These are phyloP conservation scores for Albugo laibachii DNA, from an alignment of 352 stramenopile species.

Conservation along the genomic window DNA sequence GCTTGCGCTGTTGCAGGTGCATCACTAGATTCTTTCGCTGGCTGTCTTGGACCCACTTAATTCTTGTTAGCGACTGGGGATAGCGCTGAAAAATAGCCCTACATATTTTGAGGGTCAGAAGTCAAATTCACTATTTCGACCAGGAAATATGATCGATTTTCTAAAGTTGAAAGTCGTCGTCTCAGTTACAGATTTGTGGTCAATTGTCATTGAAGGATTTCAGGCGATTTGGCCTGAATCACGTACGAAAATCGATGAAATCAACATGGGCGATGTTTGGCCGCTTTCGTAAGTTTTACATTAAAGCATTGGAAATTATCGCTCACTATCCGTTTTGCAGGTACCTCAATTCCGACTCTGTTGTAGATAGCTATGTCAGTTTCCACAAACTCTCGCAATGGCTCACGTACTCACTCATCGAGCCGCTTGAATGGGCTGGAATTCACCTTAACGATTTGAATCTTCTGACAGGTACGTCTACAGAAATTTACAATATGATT, in stretches of 20 bases:
- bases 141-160: slow-evolving; percentile 68
- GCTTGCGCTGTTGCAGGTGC: slow-evolving; percentile 48
- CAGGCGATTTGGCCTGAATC: slow-evolving; percentile 71
- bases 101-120: not conserved
- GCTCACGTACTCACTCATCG: slow-evolving; percentile 78
- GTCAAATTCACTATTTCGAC: not conserved
- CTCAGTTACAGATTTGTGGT: slow-evolving; percentile 50
- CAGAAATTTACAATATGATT: slow-evolving; percentile 15
- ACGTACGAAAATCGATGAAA: slow-evolving; percentile 37
- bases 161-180: slow-evolving; percentile 31
- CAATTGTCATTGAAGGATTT: slow-evolving; percentile 57
- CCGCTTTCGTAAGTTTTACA: slow-evolving; percentile 25
- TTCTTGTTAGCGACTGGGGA: not conserved
- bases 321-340: slow-evolving; percentile 5
- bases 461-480: slow-evolving; percentile 23
- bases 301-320: not conserved
- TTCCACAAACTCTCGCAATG: slow-evolving; percentile 83
- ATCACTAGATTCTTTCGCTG: not conserved
- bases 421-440: slow-evolving; percentile 30
- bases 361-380: slow-evolving; percentile 41
- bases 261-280: slow-evolving; percentile 79
- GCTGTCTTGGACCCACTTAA: not conserved
- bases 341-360: slow-evolving; percentile 25
- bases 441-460: slow-evolving; percentile 57
- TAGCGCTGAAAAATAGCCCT: not conserved